Base-by-base conservation (phyloP, 345 rosid genomes). In the Arabis hirsuta region DNA sequence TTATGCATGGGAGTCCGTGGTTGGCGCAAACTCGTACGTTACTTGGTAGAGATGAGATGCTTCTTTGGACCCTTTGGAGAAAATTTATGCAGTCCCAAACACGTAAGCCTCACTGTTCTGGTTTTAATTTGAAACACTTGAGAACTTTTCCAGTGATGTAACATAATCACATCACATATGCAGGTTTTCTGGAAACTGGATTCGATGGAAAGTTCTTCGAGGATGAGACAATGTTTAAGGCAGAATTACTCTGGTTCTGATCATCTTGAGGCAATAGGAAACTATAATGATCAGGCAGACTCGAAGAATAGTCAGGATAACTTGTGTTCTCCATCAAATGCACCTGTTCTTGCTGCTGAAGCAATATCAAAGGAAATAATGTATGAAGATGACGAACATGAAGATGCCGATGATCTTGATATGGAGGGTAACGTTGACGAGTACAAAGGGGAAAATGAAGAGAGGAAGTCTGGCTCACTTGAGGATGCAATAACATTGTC, bases 161-260 rank as follows among this genome's bases (percentile, higher is more conserved):
- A 59, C 46, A 60, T 29, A 6, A 62, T 51, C 31, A 53, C 16
- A 60, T 75, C 31, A 53, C 16, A 60, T 75, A 29, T 76, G 69
- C 74, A 95, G 99, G 70, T 91, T 71, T 90, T 82, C 77, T 95
- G 96, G 96, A 90, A 95, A 91, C 82, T 90, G 50, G 98, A 95
- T 81, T 84, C 86, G 60, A 85, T 85, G 88, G 99, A 95, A 83
- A 90, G 84, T 83, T 90, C 96, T 75, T 84, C 92, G 63, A 90
- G 99, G 84, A 90, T 91, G 96, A 88, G 99, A 78, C 80, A 62
- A 66, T 88, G 87, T 76, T 79, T 95, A 78, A 88, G 91, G 67
- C 79, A 87, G 77, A 80, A 87, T 41, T 90, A 95, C 64, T 44
- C 67, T 51, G 92, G 93, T 58, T 82, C 84, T 54, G 79, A 83